Evolutionary conservation across 768 basidiomycete species (phyloP).

Genomic region (Mycena polygramma): DNA sequence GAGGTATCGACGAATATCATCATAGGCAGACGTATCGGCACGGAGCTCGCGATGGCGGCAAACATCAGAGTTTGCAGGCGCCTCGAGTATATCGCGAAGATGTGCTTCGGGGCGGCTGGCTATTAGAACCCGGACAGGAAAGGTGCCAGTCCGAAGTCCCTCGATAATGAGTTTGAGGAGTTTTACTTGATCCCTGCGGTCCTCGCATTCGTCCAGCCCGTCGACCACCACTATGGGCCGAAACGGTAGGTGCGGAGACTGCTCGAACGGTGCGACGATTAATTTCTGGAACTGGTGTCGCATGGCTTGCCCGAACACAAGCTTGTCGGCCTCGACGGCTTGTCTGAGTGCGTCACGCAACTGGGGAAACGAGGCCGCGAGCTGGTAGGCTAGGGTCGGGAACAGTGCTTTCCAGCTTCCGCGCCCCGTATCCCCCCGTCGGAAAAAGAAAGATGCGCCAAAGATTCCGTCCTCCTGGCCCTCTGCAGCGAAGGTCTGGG

Average conservation of each 20-base stretch:
- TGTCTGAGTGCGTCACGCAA: conserved; percentile 24
- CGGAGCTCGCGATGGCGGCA: conserved; percentile 8
- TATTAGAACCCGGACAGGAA: conserved; percentile 5
- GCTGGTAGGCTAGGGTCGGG: conserved; percentile 46
- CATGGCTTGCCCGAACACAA: conserved; percentile 30
- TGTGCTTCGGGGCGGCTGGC: conserved; percentile 21
- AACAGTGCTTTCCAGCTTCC: conserved; percentile 41
- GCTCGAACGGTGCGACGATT: conserved; percentile 31
- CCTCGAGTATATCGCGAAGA: conserved; percentile 11
- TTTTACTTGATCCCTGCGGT: background rate
- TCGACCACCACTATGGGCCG: too few species aligned
- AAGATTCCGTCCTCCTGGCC: conserved; percentile 35
- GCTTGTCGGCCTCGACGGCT: conserved; percentile 30
- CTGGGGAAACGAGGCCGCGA: conserved; percentile 32
- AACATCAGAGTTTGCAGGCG: background rate
- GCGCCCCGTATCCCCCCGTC: conserved; percentile 41
- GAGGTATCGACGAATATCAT: conserved; percentile 11
- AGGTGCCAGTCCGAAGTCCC: background rate
- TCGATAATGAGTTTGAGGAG: conserved; percentile 14
- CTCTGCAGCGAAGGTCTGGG: conserved; percentile 34
- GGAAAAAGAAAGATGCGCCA: conserved; percentile 52
- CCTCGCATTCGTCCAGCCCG: conserved; percentile 22
- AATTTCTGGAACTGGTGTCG: conserved; percentile 36
- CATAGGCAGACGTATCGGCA: conserved; percentile 6
- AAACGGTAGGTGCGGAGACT: too few species aligned